Percentiles rank a stretch among this genome's conserved stretches.
phyloP scores from a whole-genome alignment of 768 basidiomycete genomes.

The Nidularia pulvinata region DNA sequence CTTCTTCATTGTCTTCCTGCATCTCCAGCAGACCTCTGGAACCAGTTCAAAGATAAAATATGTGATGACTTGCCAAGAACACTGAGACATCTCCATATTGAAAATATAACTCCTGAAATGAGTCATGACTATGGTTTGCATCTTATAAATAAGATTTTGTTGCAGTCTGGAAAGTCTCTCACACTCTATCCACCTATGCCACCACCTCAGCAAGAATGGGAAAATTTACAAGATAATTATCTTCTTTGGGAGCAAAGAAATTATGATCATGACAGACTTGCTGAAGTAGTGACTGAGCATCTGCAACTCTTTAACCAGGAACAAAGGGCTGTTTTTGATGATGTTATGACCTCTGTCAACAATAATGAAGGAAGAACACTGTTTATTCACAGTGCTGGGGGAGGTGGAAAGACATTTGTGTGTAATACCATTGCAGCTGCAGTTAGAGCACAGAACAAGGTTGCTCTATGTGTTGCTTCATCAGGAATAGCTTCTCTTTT shows the following conservation, averaged over 20 bases:
- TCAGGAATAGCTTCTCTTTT: slow-evolving; percentile 47
- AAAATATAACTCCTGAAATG: too few species aligned
- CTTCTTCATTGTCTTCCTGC: too few species aligned
- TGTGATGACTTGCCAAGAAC: too few species aligned
- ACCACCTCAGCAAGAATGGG: slow-evolving; percentile 18
- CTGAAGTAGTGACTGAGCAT: slow-evolving; percentile 1
- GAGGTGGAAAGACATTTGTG: slow-evolving; percentile 45
- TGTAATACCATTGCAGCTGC: slow-evolving; percentile 25
- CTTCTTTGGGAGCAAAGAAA: slow-evolving; percentile 11
- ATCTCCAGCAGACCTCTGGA: too few species aligned
- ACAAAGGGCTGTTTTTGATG: slow-evolving; percentile 16
- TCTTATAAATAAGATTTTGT: slow-evolving; percentile 27
- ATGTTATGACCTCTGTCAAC: slow-evolving; percentile 20
- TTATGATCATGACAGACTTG: slow-evolving; percentile 15
- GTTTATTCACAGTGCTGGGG: slow-evolving; percentile 44
- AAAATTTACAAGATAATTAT: slow-evolving; percentile 9
- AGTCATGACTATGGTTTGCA: slow-evolving; percentile 36
- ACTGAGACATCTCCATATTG: too few species aligned
- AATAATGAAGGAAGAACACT: slow-evolving; percentile 16
- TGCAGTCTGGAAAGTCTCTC: slow-evolving; percentile 15
- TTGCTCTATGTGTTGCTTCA: slow-evolving; percentile 47
- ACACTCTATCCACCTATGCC: slow-evolving; percentile 24
- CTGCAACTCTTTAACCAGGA: slow-evolving; percentile 16
- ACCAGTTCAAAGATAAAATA: too few species aligned
- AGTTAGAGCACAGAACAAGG: slow-evolving; percentile 17